These are phyloP conservation scores for Flaveria brownii DNA, from an alignment of 129 eudicot species.

Conservation along the genomic window DNA sequence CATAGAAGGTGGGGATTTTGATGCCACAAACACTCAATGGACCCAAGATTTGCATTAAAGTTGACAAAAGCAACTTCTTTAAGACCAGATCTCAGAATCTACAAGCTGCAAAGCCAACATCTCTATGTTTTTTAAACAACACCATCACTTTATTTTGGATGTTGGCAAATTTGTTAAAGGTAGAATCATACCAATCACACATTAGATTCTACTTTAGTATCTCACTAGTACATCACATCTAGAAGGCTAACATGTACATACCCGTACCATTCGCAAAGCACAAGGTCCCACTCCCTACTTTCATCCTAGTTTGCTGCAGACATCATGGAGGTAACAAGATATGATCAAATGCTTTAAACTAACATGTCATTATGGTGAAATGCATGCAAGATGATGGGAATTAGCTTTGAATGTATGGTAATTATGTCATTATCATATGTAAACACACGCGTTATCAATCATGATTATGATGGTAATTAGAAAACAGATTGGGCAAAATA, in stretches of 20 bases:
- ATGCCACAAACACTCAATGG: slow-evolving; percentile 42
- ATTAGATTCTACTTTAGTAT: slow-evolving; percentile 49
- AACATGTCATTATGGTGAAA: slow-evolving; percentile 4
- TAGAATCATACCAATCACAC: slow-evolving; percentile 41
- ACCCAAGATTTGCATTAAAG: slow-evolving; percentile 50
- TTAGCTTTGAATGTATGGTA: slow-evolving; percentile 18
- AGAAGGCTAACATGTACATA: slow-evolving; percentile 30
- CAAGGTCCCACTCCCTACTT: slow-evolving; percentile 42
- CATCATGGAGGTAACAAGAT: background rate
- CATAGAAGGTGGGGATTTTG: slow-evolving; percentile 35
- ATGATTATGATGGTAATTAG: slow-evolving; percentile 30
- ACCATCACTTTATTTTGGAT: slow-evolving; percentile 39
- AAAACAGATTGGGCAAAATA: slow-evolving; percentile 34
- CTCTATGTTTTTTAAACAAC: slow-evolving; percentile 35
- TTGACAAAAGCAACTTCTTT: slow-evolving; percentile 49
- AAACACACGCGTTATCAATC: slow-evolving; percentile 23
- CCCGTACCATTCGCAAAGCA: slow-evolving; percentile 42
- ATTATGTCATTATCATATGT: slow-evolving; percentile 26
- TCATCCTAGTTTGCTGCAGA: slow-evolving; percentile 22
- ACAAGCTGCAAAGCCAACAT: slow-evolving; percentile 46
- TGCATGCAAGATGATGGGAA: slow-evolving; percentile 14
- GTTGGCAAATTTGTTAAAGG: slow-evolving; percentile 40
- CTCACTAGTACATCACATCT: slow-evolving; percentile 46
- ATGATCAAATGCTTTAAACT: slow-evolving; percentile 2
- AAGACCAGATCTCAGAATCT: slow-evolving; percentile 44